Conservation (phyloP, 2,329 filamentous ascomycete genomes). For the Sporothrix variecibatus region DNA sequence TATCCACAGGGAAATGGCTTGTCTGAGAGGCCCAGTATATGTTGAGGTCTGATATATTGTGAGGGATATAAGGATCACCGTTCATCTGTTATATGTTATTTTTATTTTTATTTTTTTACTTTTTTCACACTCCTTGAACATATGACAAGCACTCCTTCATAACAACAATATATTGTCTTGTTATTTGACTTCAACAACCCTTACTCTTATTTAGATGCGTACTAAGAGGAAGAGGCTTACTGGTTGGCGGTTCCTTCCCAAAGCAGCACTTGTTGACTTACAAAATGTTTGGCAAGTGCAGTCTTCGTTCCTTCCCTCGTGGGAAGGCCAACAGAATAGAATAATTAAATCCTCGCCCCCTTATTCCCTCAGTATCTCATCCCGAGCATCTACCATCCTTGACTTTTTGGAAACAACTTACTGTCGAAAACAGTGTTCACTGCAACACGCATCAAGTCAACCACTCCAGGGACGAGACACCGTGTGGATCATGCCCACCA, state of each 20-base stretch:
- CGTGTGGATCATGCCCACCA: background rate
- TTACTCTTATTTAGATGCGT: background rate
- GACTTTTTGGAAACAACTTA: background rate
- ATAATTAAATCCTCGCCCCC: background rate
- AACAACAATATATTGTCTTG: conserved; percentile 1
- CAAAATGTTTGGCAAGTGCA: too few species aligned
- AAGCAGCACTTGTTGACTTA: background rate
- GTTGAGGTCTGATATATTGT: background rate
- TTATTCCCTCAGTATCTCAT: background rate
- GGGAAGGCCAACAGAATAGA: background rate
- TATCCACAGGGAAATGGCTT: background rate
- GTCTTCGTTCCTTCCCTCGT: background rate
- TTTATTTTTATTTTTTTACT: background rate
- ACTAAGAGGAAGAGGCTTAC: background rate
- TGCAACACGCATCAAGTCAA: background rate
- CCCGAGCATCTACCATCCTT: background rate
- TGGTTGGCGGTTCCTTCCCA: background rate
- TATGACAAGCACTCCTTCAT: background rate
- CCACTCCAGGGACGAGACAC: background rate
- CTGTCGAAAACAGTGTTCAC: background rate
- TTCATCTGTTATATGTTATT: background rate
- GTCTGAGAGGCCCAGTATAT: background rate
- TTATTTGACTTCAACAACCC: background rate
- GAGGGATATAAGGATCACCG: too few species aligned
- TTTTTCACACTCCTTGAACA: background rate